Conservation (phyloP, 306 rosid species). For the Trifolium dubium region DNA sequence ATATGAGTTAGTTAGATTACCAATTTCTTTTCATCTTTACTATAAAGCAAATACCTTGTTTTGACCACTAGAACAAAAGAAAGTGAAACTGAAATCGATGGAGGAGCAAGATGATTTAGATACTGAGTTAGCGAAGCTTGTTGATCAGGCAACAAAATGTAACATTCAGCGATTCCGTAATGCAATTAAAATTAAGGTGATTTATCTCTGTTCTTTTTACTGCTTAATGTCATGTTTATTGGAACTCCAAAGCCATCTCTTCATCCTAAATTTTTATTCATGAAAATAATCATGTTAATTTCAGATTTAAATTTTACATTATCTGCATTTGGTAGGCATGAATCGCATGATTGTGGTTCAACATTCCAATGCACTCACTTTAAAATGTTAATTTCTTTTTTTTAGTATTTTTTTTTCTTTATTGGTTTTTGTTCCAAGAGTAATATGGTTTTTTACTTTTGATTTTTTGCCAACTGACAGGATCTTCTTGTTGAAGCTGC, state of each 20-base stretch:
- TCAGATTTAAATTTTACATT: constrained; percentile 10
- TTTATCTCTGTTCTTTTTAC: constrained; percentile 14
- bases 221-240: constrained; percentile 2
- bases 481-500: constrained; percentile 68
- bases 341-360: background rate
- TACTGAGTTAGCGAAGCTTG: constrained; percentile 64
- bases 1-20: constrained; percentile 17
- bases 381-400: constrained; percentile 7
- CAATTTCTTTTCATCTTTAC: constrained; percentile 6
- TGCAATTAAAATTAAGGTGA: constrained; percentile 77
- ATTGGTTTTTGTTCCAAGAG: background rate
- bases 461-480: constrained; percentile 50
- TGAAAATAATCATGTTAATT: constrained; percentile 13
- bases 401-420: background rate
- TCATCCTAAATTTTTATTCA: background rate
- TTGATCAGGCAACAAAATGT: constrained; percentile 60
- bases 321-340: constrained; percentile 9
- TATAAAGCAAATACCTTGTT: constrained; percentile 37
- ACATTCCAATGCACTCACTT: background rate
- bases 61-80: constrained; percentile 66
- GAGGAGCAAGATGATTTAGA: constrained; percentile 66
- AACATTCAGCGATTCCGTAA: constrained; percentile 60
- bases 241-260: background rate
- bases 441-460: constrained; percentile 30
- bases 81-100: constrained; percentile 54